phyloP scores from a whole-genome alignment of 352 stramenopile species.

The Sclerospora graminicola region DNA sequence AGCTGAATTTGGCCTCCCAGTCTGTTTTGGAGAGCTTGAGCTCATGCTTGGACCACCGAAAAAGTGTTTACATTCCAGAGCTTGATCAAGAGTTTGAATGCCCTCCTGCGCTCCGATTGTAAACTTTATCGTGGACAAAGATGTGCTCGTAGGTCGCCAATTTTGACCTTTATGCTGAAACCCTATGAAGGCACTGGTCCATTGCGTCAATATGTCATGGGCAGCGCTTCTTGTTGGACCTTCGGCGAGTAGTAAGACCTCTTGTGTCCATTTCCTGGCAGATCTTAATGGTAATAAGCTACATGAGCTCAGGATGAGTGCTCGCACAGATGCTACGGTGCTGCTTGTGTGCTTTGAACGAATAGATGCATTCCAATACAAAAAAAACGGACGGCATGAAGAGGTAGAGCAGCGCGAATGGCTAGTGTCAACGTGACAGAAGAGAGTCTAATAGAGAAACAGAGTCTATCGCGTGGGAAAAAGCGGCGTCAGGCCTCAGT shows the following conservation, averaged over 20 bases:
- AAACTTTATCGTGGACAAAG: too few relatives aligned
- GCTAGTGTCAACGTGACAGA: neutral
- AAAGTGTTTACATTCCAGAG: too few relatives aligned
- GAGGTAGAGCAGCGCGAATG: neutral
- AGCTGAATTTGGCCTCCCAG: too few relatives aligned
- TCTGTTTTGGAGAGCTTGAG: too few relatives aligned
- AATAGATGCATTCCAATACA: too few relatives aligned
- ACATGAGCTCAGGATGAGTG: constrained; percentile 94
- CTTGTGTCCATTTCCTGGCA: constrained; percentile 57
- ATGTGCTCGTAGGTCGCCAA: too few relatives aligned
- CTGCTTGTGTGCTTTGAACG: constrained; percentile 99
- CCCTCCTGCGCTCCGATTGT: too few relatives aligned
- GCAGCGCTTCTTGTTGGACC: constrained; percentile 92
- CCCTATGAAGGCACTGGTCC: constrained; percentile 91
- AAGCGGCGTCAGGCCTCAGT: constrained; percentile 14
- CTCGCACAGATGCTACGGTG: constrained; percentile 97
- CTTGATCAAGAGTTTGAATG: too few relatives aligned
- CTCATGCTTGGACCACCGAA: too few relatives aligned
- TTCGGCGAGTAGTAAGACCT: constrained; percentile 79
- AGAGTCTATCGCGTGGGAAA: constrained; percentile 7
- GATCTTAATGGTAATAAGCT: constrained; percentile 73
- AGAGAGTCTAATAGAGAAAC: neutral
- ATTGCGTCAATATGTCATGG: constrained; percentile 94
- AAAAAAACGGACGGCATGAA: constrained; percentile 11
- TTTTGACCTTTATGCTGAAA: constrained; percentile 79